Conservation (phyloP, 2,329 filamentous ascomycete species). For the Pseudomassariella vexata region DNA sequence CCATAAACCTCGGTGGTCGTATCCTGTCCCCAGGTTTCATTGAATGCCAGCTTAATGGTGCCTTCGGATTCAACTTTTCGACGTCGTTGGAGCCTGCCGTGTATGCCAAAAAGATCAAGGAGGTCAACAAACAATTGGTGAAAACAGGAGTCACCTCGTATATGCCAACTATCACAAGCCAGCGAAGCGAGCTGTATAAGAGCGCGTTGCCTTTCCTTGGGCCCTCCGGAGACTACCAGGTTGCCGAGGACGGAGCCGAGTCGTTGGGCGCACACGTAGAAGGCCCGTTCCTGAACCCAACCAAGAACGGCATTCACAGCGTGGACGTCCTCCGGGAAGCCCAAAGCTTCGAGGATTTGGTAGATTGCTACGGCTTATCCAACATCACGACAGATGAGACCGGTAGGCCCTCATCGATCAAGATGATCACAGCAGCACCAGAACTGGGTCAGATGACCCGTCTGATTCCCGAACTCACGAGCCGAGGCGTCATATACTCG, state of each 20-base stretch:
- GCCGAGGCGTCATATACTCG: conserved; percentile 66
- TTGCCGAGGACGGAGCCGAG: conserved; percentile 68
- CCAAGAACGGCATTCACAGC: conserved; percentile 84
- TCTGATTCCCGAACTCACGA: conserved; percentile 61
- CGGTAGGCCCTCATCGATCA: conserved; percentile 46
- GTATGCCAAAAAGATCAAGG: conserved; percentile 67
- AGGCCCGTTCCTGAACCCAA: conserved; percentile 78
- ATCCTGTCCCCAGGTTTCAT: conserved; percentile 84
- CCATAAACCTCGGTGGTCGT: conserved; percentile 74
- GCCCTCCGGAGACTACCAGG: conserved; percentile 57
- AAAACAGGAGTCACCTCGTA: conserved; percentile 84
- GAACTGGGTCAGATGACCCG: conserved; percentile 67
- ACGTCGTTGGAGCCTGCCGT: conserved; percentile 59
- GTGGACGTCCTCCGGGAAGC: conserved; percentile 63
- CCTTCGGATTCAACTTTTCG: conserved; percentile 90
- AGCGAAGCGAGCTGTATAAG: conserved; percentile 75
- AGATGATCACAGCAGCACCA: conserved; percentile 81
- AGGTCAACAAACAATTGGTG: conserved; percentile 66
- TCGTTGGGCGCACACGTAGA: conserved; percentile 88
- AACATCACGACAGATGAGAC: conserved; percentile 49
- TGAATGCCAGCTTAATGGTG: conserved; percentile 87
- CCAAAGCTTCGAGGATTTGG: conserved; percentile 58
- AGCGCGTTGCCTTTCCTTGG: conserved; percentile 72
- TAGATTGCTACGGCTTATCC: conserved; percentile 63
- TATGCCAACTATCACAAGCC: conserved; percentile 78